Evolutionary conservation across 1,284 basidiomycete genomes (phyloP).

Genomic region (Sanghuangporus baumii): DNA sequence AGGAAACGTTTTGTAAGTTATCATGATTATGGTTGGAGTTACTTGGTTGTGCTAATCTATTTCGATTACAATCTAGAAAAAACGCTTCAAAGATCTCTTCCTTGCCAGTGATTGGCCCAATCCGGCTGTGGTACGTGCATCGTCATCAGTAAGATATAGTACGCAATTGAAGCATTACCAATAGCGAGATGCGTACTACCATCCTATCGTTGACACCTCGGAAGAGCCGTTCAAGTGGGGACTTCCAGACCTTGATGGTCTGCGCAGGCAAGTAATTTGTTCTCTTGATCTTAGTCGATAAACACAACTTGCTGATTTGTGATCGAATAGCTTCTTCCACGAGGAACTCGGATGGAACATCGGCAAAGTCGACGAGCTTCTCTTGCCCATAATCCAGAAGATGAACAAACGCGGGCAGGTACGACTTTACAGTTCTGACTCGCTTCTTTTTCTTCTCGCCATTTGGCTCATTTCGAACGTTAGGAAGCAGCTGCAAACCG

Average conservation of each 20-base stretch:
- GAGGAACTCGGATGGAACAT: constrained; percentile 86
- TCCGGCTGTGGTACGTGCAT: constrained; percentile 64
- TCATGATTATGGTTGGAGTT: too few species aligned
- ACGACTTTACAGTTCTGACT: background rate
- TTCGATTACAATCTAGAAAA: constrained; percentile 57
- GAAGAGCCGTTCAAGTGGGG: constrained; percentile 98
- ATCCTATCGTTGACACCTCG: constrained; percentile 86
- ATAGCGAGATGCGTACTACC: constrained; percentile 88
- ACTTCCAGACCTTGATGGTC: constrained; percentile 87
- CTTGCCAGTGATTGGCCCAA: constrained; percentile 87
- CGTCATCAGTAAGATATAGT: background rate
- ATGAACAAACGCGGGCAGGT: constrained; percentile 78
- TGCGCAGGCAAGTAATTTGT: constrained; percentile 57
- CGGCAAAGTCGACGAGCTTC: constrained; percentile 84
- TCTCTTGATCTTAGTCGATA: background rate
- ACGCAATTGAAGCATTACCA: background rate
- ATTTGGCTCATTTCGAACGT: constrained; percentile 5
- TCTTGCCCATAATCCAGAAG: constrained; percentile 91
- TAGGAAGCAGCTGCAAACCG: constrained; percentile 60
- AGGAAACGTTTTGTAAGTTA: constrained; percentile 79
- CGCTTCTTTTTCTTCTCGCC: background rate
- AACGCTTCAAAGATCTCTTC: constrained; percentile 81
- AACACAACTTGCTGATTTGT: background rate
- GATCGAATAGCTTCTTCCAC: constrained; percentile 65
- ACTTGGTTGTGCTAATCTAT: background rate